Percentiles rank a stretch among this genome's conserved stretches.
Evolutionary conservation across 371 early-diverging fungal species (phyloP).

Genomic region (Mortierella sp.): DNA sequence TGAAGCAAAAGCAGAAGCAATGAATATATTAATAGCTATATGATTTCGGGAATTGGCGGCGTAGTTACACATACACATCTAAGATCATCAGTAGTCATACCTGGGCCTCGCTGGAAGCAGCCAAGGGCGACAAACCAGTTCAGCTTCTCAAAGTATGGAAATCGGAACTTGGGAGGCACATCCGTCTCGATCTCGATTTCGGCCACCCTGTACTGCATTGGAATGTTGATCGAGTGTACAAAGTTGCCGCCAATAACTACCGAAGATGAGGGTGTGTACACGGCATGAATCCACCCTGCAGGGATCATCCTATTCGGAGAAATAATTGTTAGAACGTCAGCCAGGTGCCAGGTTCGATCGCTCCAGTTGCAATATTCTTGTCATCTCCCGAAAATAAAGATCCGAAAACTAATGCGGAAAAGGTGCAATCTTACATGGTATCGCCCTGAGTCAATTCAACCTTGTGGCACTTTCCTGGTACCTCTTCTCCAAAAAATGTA

Average conservation of each 20-base stretch:
- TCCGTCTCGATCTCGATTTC: slow-evolving; percentile 84
- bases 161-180: slow-evolving; percentile 88
- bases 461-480: slow-evolving; percentile 73
- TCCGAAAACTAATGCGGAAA: background rate
- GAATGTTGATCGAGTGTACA: slow-evolving; percentile 82
- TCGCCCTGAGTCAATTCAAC: slow-evolving; percentile 82
- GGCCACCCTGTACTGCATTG: slow-evolving; percentile 75
- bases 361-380: background rate
- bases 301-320: slow-evolving; percentile 82
- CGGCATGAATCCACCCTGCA: slow-evolving; percentile 97
- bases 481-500: slow-evolving; percentile 86
- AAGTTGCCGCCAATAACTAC: slow-evolving; percentile 96
- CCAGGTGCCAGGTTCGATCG: background rate
- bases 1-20: background rate
- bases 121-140: slow-evolving; percentile 80
- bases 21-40: background rate
- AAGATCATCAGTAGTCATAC: slow-evolving; percentile 17
- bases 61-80: background rate
- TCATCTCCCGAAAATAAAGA: background rate
- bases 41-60: background rate
- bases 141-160: slow-evolving; percentile 86
- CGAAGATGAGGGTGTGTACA: slow-evolving; percentile 88
- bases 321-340: background rate
- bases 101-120: slow-evolving; percentile 54
- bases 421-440: slow-evolving; percentile 72